Percentiles rank a stretch among this genome's conserved stretches.
Evolutionary conservation across 768 basidiomycete genomes (phyloP).

Genomic region (Agaricus blazei): DNA sequence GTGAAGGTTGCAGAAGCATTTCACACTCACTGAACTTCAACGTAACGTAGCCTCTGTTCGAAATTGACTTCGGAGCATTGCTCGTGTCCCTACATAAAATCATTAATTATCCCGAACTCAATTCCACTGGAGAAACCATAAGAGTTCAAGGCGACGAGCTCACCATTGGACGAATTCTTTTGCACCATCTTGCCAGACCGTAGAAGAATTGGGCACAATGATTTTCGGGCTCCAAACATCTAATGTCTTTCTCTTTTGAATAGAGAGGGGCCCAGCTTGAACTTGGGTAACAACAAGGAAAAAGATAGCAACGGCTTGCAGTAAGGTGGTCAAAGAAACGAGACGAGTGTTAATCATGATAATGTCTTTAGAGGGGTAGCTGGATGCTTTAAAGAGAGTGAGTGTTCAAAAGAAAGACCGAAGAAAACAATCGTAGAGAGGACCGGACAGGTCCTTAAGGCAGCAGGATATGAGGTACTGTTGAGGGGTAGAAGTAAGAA

Average conservation of each 20-base stretch:
- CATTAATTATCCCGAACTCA: too few species aligned
- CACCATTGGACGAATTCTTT: constrained; percentile 26
- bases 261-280: constrained; percentile 18
- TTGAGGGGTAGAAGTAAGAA: background rate
- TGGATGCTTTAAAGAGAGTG: background rate
- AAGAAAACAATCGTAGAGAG: background rate
- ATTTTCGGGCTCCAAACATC: constrained; percentile 29
- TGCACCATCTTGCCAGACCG: constrained; percentile 24
- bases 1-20: constrained; percentile 15
- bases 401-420: constrained; percentile 3
- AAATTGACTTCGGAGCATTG: constrained; percentile 34
- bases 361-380: background rate
- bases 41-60: constrained; percentile 31
- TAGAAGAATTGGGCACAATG: constrained; percentile 19
- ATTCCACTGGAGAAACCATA: too few species aligned
- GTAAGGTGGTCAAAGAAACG: constrained; percentile 18
- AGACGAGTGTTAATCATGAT: constrained; percentile 17
- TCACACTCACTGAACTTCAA: constrained; percentile 25
- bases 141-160: background rate
- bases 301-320: constrained; percentile 20
- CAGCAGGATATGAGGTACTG: background rate
- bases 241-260: constrained; percentile 18
- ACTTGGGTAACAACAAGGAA: constrained; percentile 15
- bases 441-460: background rate
- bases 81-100: constrained; percentile 29